phyloP scores from a whole-genome alignment of 306 rosid genomes.

The Senna siamea region DNA sequence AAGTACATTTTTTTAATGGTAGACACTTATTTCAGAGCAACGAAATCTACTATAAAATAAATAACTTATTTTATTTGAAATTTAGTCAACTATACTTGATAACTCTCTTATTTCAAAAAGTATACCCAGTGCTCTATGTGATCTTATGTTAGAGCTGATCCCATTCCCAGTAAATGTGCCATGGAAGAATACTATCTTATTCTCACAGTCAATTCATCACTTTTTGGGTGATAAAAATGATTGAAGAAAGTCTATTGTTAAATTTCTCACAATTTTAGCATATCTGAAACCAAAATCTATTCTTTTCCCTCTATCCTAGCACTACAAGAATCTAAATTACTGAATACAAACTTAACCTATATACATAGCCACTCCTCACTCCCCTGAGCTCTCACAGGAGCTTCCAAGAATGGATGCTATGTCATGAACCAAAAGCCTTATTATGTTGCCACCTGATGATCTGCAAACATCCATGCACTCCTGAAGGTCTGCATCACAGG shows the following conservation, averaged over 20 bases:
- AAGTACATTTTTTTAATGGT: no score
- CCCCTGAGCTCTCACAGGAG: conserved; percentile 71
- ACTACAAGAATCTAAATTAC: conserved; percentile 37
- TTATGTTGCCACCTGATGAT: conserved; percentile 64
- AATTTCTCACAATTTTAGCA: conserved; percentile 46
- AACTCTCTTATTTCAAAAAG: no score
- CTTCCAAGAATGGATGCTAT: conserved; percentile 62
- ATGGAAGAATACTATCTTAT: conserved; percentile 9
- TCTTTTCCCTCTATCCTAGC: conserved; percentile 38
- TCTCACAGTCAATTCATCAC: background rate
- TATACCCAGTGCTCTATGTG: no score
- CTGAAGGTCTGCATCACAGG: conserved; percentile 84
- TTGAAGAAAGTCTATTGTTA: conserved; percentile 30
- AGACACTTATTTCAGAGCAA: no score
- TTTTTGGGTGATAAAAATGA: conserved; percentile 18
- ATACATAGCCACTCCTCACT: conserved; percentile 47
- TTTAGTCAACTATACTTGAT: no score
- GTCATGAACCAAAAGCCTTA: conserved; percentile 74
- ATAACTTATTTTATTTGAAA: no score
- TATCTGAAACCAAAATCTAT: conserved; percentile 44
- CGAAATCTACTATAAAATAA: no score
- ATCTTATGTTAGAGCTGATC: no score
- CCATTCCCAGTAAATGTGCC: no score
- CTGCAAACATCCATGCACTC: conserved; percentile 74
- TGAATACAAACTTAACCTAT: conserved; percentile 37